Evolutionary conservation across 352 stramenopile species (phyloP), one percentile per base, ranked within the genome.

Genomic region (Globisporangium carolinianum): DNA sequence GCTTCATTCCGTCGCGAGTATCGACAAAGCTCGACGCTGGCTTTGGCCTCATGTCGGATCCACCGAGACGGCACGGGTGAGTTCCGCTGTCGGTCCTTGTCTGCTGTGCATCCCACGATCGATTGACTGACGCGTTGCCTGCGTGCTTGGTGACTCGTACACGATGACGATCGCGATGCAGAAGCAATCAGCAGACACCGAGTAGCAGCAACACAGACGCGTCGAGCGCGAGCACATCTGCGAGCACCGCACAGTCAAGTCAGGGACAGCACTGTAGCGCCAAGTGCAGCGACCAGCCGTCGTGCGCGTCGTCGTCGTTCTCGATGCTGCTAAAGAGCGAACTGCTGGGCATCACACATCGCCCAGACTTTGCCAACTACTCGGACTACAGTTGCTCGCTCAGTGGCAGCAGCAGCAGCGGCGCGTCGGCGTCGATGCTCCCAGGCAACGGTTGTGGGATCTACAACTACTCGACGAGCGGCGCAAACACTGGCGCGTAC

Each of bases 241-340:
- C 36, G 7, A 63, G 47, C 24, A 56, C 42, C 14, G 53, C 42
- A 15, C 42, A 47, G 42, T 36, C 18, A 9, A 53, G 46, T 42
- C 45, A 43, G 49, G 17, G 52, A 48, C 14, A 53, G 32, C 35
- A 51, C 5, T 12, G 42, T 3, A 60, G 55, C 47, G 46, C 52
- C 6, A 65, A 65, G 32, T 47, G 53, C 24, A 24, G 51, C n/a
- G 53, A 43, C 15, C 37, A 66, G 43, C 39, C 43, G 59, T 41
- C 59, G 9, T 62, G 60, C 14, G 61, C 52, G 17, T 57, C 72
- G 5, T 84, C 75, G 3, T 65, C 73, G 8, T 91, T 83, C 66
- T 89, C 83, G 45, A 88, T 89, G 73, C 73, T 92, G 54, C 62
- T 92, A 37, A 83, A 88, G 59, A 83, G 78, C 57, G 83, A 92